These are phyloP conservation scores for Rhizopogon salebrosus DNA, from an alignment of 768 basidiomycete genomes.

Conservation along the genomic window DNA sequence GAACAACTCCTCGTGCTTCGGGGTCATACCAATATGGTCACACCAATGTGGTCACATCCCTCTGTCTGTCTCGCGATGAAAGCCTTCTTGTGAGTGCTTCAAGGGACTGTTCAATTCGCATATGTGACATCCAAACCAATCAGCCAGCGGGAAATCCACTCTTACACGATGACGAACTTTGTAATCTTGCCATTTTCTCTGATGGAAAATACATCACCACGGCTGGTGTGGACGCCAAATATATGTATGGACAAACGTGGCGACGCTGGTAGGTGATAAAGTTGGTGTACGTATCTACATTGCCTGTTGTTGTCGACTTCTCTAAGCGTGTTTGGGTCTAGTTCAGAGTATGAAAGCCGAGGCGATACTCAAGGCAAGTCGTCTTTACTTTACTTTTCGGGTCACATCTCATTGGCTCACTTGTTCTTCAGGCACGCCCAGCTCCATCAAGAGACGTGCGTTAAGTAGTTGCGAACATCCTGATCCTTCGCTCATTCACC, in stretches of 20 bases:
- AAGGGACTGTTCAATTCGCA: neutral
- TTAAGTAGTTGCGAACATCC: neutral
- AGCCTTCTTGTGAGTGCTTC: neutral
- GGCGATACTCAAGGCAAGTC: neutral
- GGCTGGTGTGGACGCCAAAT: neutral
- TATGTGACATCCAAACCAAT: neutral
- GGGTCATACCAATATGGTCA: neutral
- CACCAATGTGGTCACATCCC: too few species aligned
- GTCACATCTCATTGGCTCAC: neutral
- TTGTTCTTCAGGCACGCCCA: neutral
- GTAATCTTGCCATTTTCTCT: slow-evolving; percentile 67
- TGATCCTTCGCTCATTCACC: neutral
- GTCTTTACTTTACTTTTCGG: neutral
- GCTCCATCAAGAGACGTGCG: neutral
- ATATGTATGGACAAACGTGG: neutral
- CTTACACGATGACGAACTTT: slow-evolving; percentile 79
- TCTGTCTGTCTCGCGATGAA: neutral
- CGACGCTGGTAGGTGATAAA: neutral
- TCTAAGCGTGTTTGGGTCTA: neutral
- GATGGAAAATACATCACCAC: slow-evolving; percentile 72
- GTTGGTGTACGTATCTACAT: neutral
- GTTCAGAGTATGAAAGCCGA: neutral
- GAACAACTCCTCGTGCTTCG: neutral
- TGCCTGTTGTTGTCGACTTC: neutral
- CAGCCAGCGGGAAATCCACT: slow-evolving; percentile 28